Percentiles rank a stretch among this genome's conserved stretches.
Evolutionary conservation across 345 rosid species (phyloP).

Genomic region (Hypericum androsaemum): DNA sequence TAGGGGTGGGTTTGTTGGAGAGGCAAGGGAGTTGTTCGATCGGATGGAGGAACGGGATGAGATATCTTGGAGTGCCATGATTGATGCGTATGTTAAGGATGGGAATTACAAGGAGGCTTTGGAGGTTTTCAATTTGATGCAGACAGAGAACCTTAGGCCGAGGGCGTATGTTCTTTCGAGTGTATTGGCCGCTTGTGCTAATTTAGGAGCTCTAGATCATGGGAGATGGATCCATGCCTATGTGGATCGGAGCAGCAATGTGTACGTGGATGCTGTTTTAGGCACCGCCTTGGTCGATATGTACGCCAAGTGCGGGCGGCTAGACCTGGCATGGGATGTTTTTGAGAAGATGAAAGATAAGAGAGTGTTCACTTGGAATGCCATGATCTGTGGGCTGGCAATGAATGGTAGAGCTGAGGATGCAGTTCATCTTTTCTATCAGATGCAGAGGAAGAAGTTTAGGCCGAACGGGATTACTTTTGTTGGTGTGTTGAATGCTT

Average conservation of each 20-base stretch:
- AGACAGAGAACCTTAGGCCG: slow-evolving; percentile 20
- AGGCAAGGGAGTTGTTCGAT: slow-evolving; percentile 36
- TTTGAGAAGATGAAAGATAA: slow-evolving; percentile 30
- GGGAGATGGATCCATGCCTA: slow-evolving; percentile 40
- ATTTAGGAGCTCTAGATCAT: slow-evolving; percentile 36
- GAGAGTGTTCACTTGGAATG: slow-evolving; percentile 36
- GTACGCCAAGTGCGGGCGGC: slow-evolving; percentile 36
- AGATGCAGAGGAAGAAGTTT: slow-evolving; percentile 25
- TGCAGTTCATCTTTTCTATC: slow-evolving; percentile 27
- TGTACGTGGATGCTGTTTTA: slow-evolving; percentile 21
- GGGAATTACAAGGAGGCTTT: slow-evolving; percentile 32
- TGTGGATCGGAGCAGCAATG: slow-evolving; percentile 18
- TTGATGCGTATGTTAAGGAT: slow-evolving; percentile 34
- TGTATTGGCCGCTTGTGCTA: slow-evolving; percentile 32
- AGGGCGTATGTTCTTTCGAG: slow-evolving; percentile 27
- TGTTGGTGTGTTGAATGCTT: slow-evolving; percentile 28
- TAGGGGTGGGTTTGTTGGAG: slow-evolving; percentile 25
- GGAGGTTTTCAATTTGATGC: slow-evolving; percentile 31
- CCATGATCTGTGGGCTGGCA: slow-evolving; percentile 37
- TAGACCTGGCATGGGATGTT: slow-evolving; percentile 36
- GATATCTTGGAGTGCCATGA: slow-evolving; percentile 42
- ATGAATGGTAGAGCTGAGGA: slow-evolving; percentile 37
- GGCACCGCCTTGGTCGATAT: slow-evolving; percentile 40
- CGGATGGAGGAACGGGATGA: slow-evolving; percentile 30
- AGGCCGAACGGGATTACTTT: slow-evolving; percentile 32